Conservation (phyloP, 1,139 yeast species). For the Saccharomyces pastorianus region DNA sequence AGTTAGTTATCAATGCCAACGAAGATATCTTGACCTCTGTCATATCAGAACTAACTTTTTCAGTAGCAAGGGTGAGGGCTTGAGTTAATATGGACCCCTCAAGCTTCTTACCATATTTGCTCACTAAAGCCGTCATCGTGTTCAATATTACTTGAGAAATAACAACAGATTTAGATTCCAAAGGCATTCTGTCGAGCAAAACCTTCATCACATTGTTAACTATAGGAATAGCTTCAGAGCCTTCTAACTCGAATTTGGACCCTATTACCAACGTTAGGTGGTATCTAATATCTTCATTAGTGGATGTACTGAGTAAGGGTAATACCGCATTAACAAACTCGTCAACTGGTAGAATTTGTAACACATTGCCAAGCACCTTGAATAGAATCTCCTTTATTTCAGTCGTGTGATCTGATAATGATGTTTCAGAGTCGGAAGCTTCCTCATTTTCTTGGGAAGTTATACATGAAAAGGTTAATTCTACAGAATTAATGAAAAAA, state of each 20-base stretch:
- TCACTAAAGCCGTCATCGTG: conserved; percentile 53
- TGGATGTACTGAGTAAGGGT: conserved; percentile 35
- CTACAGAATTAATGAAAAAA: conserved; percentile 25
- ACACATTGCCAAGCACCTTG: conserved; percentile 49
- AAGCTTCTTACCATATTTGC: conserved; percentile 50
- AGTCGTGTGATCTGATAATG: conserved; percentile 14
- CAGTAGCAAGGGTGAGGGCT: conserved; percentile 46
- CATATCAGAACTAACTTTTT: conserved; percentile 42
- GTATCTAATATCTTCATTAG: conserved; percentile 36
- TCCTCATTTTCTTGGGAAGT: conserved; percentile 7
- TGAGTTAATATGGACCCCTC: conserved; percentile 43
- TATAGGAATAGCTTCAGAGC: conserved; percentile 40
- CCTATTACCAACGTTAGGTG: conserved; percentile 56
- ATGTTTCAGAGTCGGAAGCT: conserved; percentile 17
- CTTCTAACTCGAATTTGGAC: conserved; percentile 62
- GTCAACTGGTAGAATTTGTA: conserved; percentile 66
- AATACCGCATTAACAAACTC: conserved; percentile 60
- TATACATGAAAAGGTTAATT: background rate
- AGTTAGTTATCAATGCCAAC: conserved; percentile 60
- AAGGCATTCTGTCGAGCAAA: conserved; percentile 39
- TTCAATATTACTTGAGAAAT: conserved; percentile 65
- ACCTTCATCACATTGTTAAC: conserved; percentile 44
- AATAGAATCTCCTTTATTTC: conserved; percentile 32
- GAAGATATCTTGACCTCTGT: conserved; percentile 67
- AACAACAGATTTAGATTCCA: conserved; percentile 36